Evolutionary conservation across 2,329 filamentous ascomycete genomes (phyloP), one percentile per base, ranked within the genome.

Genomic region (Claviceps digitariae): DNA sequence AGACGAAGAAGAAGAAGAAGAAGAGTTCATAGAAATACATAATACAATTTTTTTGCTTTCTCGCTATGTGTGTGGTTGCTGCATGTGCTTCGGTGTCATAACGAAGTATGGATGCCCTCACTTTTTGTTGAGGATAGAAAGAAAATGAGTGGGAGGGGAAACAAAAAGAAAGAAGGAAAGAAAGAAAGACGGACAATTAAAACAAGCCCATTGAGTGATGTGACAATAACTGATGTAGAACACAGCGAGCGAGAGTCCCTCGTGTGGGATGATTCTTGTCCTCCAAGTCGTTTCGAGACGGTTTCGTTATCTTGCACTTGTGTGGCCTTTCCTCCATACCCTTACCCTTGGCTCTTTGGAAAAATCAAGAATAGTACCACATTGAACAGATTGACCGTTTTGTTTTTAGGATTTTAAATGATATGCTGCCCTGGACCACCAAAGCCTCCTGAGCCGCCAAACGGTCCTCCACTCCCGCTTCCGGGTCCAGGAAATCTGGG

Each of bases 401-500:
- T 21, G 3, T 20, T 4, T 25, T 25, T 4, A 5, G 4, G 10
- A 45, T 43, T 43, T 57, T 60, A 67, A 53, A 70, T 63, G 55
- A 70, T 65, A 44, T 59, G 53, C n/a, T n/a, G n/a, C n/a, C n/a
- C n/a, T n/a, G n/a, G n/a, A n/a, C n/a, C n/a, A n/a, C n/a, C n/a
- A n/a, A n/a, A n/a, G n/a, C n/a, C n/a, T 25, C 66, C 63, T 25
- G 66, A 64, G 0, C 67, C 67, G 17, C 72, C 72, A 58, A 70
- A 72, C 5, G 70, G 64, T 45, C 69, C 60, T 50, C 71, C 64
- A 40, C 68, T 60, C 6, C 69, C 64, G 8, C 67, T 66, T 7
- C 73, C 69, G 1, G 68, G 69, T 1, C 75, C 74, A 6, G 72
- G 72, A 50, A 75, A 71, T 47, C 74, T 63, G 4, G 75, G 75